Base-by-base conservation (phyloP, 1,284 basidiomycete species). In the Cutaneotrichosporon mucoides region DNA sequence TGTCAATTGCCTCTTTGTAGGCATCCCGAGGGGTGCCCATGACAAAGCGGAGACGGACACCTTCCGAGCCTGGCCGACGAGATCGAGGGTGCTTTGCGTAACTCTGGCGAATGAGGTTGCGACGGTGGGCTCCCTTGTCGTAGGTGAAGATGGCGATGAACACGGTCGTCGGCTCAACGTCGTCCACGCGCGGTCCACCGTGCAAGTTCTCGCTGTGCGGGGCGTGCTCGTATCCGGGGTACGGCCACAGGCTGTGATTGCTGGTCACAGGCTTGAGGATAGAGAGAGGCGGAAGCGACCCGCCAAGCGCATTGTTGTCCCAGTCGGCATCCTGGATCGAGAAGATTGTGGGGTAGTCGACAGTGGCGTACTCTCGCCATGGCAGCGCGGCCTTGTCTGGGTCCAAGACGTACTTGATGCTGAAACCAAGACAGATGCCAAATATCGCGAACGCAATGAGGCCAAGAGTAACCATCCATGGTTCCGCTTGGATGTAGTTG, bases 321-420 rank as follows among this genome's bases (percentile, higher is more conserved):
- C 46, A 48, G 34, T 36, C 36, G 49, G 24, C 53, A 35, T 58
- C 61, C 60, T 73, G 69, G 11, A 78, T 62, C n/a, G 71, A 68
- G 61, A 71, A 76, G 41, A 75, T 68, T 11, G 68, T 66, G 1
- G 77, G 76, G 42, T 74, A 66, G 43, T 68, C 85, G 83, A 62
- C 86, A 79, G 55, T 88, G 84, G 95, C 98, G 75, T 95, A 95
- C 34, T 87, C 86, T 65, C 92, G 86, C 92, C 93, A 99, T 46
- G 94, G 93, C 36, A 95, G 79, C 12, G 92, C 88, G 58, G 89
- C 88, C 76, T 97, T 97, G 82, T 99, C 95, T 48, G 93, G 92
- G 73, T 97, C 94, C 71, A 97, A 85, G 64, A 94, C 84, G 76
- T 95, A 89, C 73, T 92, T 93, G 75, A 97, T 83, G 56, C 90